A percentile compares a stretch with the other conserved stretches of the same genome.
These are phyloP conservation scores for Penicillium pulvis DNA, from an alignment of 495 filamentous ascomycete genomes.

Conservation along the genomic window DNA sequence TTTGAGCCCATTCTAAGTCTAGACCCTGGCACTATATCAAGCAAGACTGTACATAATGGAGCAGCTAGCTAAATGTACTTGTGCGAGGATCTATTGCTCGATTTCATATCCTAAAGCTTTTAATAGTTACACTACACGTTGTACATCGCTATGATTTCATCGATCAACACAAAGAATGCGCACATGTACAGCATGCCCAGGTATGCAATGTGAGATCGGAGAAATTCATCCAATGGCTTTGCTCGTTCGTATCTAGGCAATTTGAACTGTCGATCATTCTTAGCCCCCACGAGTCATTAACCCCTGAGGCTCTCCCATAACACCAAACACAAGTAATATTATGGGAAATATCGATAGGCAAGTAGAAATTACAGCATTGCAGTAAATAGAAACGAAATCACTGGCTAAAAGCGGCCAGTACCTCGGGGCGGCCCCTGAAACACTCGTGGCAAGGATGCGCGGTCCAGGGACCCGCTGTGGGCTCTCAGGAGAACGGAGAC, in stretches of 20 bases:
- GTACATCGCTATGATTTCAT: background rate
- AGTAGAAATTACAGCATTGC: background rate
- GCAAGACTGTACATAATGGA: background rate
- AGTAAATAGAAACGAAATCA: constrained; percentile 1
- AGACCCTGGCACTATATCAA: too few species aligned
- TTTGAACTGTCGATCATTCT: background rate
- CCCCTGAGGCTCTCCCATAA: background rate
- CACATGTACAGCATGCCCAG: background rate
- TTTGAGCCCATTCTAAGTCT: too few species aligned
- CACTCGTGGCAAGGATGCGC: constrained; percentile 24
- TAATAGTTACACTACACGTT: background rate
- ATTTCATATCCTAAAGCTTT: background rate
- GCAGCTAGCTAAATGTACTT: background rate
- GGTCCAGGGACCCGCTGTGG: constrained; percentile 24
- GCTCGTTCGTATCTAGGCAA: background rate
- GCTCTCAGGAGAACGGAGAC: constrained; percentile 26
- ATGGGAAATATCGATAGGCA: background rate
- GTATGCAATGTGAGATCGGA: background rate
- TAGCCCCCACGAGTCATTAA: background rate
- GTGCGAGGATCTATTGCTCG: background rate
- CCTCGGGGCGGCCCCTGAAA: constrained; percentile 28
- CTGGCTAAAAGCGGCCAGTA: constrained; percentile 7
- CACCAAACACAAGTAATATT: background rate
- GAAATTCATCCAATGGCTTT: constrained; percentile 3
- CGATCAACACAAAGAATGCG: background rate